Evolutionary conservation across 2,329 filamentous ascomycete species (phyloP), one percentile per base, ranked within the genome.

Genomic region (Aspergillus quadrilineatus): DNA sequence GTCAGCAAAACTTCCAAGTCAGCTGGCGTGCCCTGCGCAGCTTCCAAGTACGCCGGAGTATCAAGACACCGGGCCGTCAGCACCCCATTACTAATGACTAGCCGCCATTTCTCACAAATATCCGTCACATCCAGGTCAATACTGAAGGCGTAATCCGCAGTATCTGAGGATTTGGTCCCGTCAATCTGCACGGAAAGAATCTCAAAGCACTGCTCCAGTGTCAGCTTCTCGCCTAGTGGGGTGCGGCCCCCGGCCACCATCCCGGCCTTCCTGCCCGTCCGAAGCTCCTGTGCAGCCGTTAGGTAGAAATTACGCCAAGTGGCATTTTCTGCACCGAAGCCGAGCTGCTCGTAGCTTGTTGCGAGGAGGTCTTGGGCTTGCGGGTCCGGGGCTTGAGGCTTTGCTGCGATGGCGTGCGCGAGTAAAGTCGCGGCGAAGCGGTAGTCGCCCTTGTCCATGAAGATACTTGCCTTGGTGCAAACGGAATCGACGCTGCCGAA

Each of bases 241-340:
- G 32, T 53, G 15, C 50, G 50, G 4, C 50, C 50, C 9, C 50
- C 50, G n/a, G 50, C 50, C 2, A 53, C 42, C 42, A 46, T 46
- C 6, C 42, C n/a, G 10, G 47, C 12, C 28, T 53, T 22, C 28
- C 48, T 39, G 7, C 44, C 49, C 12, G 29, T 43, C 6, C 51
- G 45, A 41, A 75, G 65, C n/a, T 71, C 70, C 32, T 57, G 56
- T 10, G 74, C 69, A 0, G 61, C 68, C 2, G 67, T 65, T 1
- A 77, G 65, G 51, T 74, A 78, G 54, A 76, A 74, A 53, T 77
- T 77, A 2, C 75, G 62, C 75, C 75, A 78, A 0, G 73, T 72
- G 2, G 63, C 74, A 59, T 77, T 78, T 60, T 77, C 74, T 2
- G 70, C 59, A 1, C 72, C 71, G 51, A 65, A 72, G 0, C 72